phyloP scores from a whole-genome alignment of 148 eudicot species.

The Agrostemma githago region DNA sequence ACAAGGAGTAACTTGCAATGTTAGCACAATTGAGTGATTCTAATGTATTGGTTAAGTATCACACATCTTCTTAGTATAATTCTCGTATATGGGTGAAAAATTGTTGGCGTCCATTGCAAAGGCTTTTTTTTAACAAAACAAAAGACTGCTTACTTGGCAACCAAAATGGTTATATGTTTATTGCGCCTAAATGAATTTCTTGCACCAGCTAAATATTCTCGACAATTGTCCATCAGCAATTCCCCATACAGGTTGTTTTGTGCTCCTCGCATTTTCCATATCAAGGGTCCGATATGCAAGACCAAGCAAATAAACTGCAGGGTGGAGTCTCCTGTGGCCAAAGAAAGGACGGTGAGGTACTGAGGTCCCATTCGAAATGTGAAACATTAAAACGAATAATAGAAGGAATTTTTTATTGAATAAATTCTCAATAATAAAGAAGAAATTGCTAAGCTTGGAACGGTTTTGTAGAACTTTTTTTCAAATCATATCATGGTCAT shows the following conservation, averaged over 20 bases:
- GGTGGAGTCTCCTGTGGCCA: slow-evolving; percentile 80
- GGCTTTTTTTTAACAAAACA: no score
- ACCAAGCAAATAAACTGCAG: slow-evolving; percentile 87
- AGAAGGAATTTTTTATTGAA: no score
- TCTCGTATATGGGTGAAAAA: no score
- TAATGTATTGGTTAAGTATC: no score
- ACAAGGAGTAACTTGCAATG: no score
- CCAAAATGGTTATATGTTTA: neutral
- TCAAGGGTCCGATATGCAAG: slow-evolving; percentile 93
- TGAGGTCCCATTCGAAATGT: slow-evolving; percentile 10
- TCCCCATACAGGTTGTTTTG: slow-evolving; percentile 38
- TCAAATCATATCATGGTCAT: neutral
- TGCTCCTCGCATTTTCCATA: slow-evolving; percentile 61
- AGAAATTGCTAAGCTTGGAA: no score
- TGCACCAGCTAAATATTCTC: slow-evolving; percentile 54
- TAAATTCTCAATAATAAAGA: no score
- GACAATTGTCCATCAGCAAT: slow-evolving; percentile 45
- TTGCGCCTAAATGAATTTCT: slow-evolving; percentile 41
- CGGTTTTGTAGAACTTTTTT: no score
- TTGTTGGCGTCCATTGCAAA: no score
- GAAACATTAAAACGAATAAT: neutral
- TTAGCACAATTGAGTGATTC: no score
- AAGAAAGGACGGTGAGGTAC: slow-evolving; percentile 14
- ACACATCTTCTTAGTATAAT: no score
- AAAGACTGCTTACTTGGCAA: slow-evolving; percentile 5